Base-by-base conservation (phyloP, 225 moss, liverwort and hornwort genomes). In the Physcomitrellopsis africana region DNA sequence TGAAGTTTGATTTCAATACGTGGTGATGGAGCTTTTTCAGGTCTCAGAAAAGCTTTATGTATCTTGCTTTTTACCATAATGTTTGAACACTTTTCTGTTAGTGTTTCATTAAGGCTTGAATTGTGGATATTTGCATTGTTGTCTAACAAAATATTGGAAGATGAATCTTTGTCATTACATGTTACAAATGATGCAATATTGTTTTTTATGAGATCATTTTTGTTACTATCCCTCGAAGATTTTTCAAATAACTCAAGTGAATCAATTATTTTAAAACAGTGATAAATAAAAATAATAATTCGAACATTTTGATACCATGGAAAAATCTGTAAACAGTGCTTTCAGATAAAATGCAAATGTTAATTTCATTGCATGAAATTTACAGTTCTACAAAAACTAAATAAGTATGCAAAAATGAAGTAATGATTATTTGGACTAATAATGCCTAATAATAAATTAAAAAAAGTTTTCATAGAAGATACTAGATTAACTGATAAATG, bases 281-380 rank as follows among this genome's bases (percentile, higher is more conserved):
- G 0, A 0, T 60, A 0, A 17, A 22, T 11, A n/a, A 9, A 0
- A 41, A 15, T 0, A n/a, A 0, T 4, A 19, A 0, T 11, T 1
- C 56, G 1, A 7, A 12, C 24, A 47, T 53, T 69, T 10, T 54
- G 13, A 9, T 77, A 45, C 22, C n/a, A 77, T 60, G 9, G 5
- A 65, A 26, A 76, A 68, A 80, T 52, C 2, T 69, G 59, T 48
- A 73, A 44, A 52, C 59, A 5, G 0, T 27, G 2, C 60, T 18
- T 54, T 65, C 29, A 14, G 47, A 7, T 37, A 37, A 37, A 37
- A 5, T 37, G 1, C 4, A 4, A 37, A 4, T 37, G 1, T 37
- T 37, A 37, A 37, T 37, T 37, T 37, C 32, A 37, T 4, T 37
- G 32, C 32, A 2, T 37, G 32, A 37, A 5, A 37, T 4, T 24